Conservation (phyloP, 2,329 filamentous ascomycete species). For the Paecilomyces variotii region DNA sequence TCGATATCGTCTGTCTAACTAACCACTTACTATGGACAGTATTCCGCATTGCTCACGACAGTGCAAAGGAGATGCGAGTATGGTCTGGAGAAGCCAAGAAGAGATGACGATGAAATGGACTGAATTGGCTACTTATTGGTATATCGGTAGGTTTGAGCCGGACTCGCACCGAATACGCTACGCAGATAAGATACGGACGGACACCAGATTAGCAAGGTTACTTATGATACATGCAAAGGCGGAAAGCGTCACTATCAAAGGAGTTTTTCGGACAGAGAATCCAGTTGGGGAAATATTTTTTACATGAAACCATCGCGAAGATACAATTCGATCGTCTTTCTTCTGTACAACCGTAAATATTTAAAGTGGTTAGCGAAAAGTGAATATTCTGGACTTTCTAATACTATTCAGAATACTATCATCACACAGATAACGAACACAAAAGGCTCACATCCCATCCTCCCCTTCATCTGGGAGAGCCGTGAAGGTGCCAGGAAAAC, state of each 20-base stretch:
- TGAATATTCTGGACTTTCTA: too few species aligned
- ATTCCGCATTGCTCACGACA: slow-evolving; percentile 67
- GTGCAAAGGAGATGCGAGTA: slow-evolving; percentile 59
- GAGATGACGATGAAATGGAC: slow-evolving; percentile 14
- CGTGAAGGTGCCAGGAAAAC: too few species aligned
- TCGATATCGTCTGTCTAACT: not conserved
- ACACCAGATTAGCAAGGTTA: not conserved
- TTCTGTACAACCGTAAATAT: too few species aligned
- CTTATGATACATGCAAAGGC: not conserved
- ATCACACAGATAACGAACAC: too few species aligned
- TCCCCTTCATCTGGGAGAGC: too few species aligned
- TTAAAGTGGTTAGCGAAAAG: too few species aligned
- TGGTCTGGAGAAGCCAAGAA: slow-evolving; percentile 60
- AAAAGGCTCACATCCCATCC: too few species aligned
- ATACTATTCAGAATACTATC: too few species aligned
- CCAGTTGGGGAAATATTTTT: too few species aligned
- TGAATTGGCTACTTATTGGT: not conserved
- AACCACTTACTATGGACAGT: slow-evolving; percentile 34
- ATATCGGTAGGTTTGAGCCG: not conserved
- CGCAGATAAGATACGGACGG: not conserved
- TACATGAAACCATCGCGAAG: too few species aligned
- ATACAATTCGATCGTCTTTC: too few species aligned
- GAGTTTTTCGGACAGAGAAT: not conserved
- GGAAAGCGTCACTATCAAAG: too few species aligned
- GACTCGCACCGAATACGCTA: not conserved